phyloP scores from a whole-genome alignment of 345 rosid genomes.

The Noccaea caerulescens region DNA sequence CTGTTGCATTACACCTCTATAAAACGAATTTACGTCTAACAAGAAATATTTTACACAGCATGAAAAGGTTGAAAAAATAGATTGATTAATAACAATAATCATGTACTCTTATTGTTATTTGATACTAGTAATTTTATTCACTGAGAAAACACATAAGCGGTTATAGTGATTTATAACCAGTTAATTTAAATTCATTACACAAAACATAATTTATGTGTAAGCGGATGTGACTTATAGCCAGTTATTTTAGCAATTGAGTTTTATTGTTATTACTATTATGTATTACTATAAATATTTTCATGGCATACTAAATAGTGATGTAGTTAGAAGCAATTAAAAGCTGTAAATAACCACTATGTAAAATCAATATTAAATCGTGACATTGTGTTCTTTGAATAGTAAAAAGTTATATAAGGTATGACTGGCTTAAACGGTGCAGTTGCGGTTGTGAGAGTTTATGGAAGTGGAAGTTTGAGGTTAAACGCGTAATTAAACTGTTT shows the following conservation, averaged over 20 bases:
- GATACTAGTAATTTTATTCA: not conserved
- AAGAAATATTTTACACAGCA: not conserved
- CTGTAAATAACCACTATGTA: not conserved
- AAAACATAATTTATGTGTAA: not conserved
- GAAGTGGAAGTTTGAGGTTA: no score
- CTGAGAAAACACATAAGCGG: not conserved
- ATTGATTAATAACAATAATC: not conserved
- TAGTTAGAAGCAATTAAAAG: not conserved
- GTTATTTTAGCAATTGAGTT: not conserved
- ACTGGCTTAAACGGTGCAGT: no score
- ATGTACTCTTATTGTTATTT: not conserved
- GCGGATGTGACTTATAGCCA: not conserved
- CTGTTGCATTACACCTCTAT: conserved; percentile 21
- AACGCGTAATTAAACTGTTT: no score
- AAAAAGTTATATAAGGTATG: conserved; percentile 2
- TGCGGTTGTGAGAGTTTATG: no score
- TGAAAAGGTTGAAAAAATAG: not conserved
- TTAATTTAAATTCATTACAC: no score
- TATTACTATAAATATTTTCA: not conserved
- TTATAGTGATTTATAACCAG: not conserved
- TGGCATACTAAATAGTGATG: not conserved
- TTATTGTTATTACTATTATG: not conserved
- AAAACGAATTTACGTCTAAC: no score
- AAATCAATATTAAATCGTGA: not conserved
- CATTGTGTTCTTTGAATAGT: conserved; percentile 8